Evolutionary conservation across 495 filamentous ascomycete genomes (phyloP), one percentile per base, ranked within the genome.

Genomic region (Tricharina praecox): DNA sequence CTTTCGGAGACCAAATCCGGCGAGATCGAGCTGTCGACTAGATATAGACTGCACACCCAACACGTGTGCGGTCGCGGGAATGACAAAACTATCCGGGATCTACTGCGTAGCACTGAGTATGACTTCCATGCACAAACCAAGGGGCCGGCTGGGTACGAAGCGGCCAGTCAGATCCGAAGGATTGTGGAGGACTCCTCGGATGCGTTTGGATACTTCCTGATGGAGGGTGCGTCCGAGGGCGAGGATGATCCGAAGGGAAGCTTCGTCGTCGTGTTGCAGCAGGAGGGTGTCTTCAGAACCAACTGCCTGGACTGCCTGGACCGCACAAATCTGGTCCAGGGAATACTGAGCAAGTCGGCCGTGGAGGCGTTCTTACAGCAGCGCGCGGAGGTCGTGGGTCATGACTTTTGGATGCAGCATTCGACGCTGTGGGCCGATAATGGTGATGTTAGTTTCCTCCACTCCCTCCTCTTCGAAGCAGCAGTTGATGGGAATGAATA

Each of bases 341-440:
- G 85, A 0, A 85, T 94, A 49, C 78, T 97, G 55, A 92, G 84
- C 39, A 78, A 79, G 50, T 84, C 95, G 83, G 84, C 85, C 8
- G 67, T 95, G 2, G 85, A 93, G 54, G 62, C 73, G 0, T 93
- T 93, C 50, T 64, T 94, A 2, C 57, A 66, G 4, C 82, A 87
- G 45, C 72, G 79, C 53, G 72, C 70, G 4, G 73, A 81, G 54
- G 65, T 53, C 44, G 73, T 82, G 1, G 69, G 68, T 25, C 70
- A 79, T 1, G 90, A 96, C 57, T 81, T 96, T 54, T 88, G 86
- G 76, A 76, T 82, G 62, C 70, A 85, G 26, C 90, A 97, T 64
- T 85, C 84, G 23, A 85, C 73, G 49, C 68, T 97, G 1, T 97
- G 90, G 90, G 90, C 90, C n/a, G 90, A 97, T 62, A 95, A 95